Conservation (phyloP, 2,329 filamentous ascomycete genomes). For the Calycina marina region DNA sequence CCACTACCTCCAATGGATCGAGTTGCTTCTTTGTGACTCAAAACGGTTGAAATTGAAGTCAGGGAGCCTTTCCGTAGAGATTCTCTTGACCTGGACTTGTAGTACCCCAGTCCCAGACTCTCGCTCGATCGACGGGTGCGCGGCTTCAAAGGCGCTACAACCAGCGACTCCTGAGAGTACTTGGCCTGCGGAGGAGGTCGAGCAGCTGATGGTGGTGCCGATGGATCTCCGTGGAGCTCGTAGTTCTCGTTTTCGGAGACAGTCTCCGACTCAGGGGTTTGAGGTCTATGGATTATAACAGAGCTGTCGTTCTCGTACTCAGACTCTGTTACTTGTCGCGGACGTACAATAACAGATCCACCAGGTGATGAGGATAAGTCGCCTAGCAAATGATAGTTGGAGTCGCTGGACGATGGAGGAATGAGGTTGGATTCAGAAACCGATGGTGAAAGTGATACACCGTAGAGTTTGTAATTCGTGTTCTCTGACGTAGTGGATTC, state of each 20-base stretch:
- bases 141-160: conserved; percentile 39
- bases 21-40: conserved; percentile 23
- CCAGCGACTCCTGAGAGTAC: conserved; percentile 46
- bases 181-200: conserved; percentile 22
- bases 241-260: conserved; percentile 32
- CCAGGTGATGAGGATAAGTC: conserved; percentile 30
- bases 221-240: conserved; percentile 33
- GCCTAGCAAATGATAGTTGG: conserved; percentile 37
- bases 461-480: conserved; percentile 23
- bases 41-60: conserved; percentile 39
- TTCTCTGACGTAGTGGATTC: conserved; percentile 20
- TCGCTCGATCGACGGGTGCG: conserved; percentile 33
- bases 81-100: conserved; percentile 36
- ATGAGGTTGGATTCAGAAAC: conserved; percentile 11
- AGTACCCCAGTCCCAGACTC: conserved; percentile 32
- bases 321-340: conserved; percentile 16
- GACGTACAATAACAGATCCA: conserved; percentile 16
- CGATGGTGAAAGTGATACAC: conserved; percentile 10
- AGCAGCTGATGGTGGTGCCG: conserved; percentile 24
- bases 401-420: conserved; percentile 12
- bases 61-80: conserved; percentile 37
- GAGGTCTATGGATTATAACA: conserved; percentile 20
- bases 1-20: conserved; percentile 17
- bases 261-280: conserved; percentile 9
- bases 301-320: conserved; percentile 10